Conservation (phyloP, 1,284 basidiomycete genomes). For the Anthracocystis walkeri region DNA sequence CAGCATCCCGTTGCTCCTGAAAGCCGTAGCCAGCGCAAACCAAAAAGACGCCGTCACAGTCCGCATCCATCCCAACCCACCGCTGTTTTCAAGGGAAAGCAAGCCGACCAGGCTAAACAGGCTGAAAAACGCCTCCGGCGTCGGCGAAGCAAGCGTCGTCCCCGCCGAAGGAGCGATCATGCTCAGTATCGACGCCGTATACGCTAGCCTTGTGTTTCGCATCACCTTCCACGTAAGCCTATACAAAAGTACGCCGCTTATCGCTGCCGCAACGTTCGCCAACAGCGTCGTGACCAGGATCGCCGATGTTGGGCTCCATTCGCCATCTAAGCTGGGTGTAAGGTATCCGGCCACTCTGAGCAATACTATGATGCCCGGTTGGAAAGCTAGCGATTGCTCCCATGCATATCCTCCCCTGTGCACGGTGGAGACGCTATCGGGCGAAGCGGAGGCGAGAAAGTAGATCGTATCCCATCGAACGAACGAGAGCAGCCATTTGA, state of each 20-base stretch:
- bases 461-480: constrained; percentile 93
- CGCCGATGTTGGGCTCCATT: constrained; percentile 50
- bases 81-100: constrained; percentile 17
- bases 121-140: constrained; percentile 87
- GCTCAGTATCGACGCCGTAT: constrained; percentile 77
- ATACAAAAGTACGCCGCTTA: constrained; percentile 74
- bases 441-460: constrained; percentile 72
- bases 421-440: not conserved
- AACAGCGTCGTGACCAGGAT: constrained; percentile 38
- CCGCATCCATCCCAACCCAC: constrained; percentile 44
- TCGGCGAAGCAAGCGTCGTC: constrained; percentile 77
- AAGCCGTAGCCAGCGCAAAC: constrained; percentile 78
- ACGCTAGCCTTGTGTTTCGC: constrained; percentile 74
- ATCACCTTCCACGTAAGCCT: constrained; percentile 65
- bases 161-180: constrained; percentile 83
- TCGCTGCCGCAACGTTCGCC: constrained; percentile 66
- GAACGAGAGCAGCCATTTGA: constrained; percentile 48
- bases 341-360: constrained; percentile 39
- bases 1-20: constrained; percentile 86
- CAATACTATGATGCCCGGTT: constrained; percentile 74
- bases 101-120: constrained; percentile 71
- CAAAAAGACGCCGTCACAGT: constrained; percentile 76
- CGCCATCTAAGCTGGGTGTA: constrained; percentile 17
- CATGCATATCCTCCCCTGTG: constrained; percentile 73
- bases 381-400: constrained; percentile 90